phyloP scores from a whole-genome alignment of 2,329 filamentous ascomycete genomes.

The Leptographium wingfieldii region DNA sequence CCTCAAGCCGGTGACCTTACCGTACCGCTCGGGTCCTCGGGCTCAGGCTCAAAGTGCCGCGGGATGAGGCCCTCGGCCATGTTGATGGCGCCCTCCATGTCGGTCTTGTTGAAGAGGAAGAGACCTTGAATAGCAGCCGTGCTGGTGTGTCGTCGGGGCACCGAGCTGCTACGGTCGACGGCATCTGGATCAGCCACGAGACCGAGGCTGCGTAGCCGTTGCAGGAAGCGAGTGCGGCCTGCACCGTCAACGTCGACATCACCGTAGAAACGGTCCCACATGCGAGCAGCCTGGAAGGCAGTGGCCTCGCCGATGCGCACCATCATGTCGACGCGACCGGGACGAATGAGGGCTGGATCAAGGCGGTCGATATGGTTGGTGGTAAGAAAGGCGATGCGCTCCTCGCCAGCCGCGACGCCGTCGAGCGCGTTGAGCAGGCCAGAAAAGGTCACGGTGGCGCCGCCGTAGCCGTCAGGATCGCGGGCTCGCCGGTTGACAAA shows the following conservation, averaged over 20 bases:
- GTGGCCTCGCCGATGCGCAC: slow-evolving; percentile 81
- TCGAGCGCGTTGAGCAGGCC: slow-evolving; percentile 78
- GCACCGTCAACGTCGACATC: slow-evolving; percentile 56
- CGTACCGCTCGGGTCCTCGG: slow-evolving; percentile 24
- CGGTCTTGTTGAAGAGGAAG: slow-evolving; percentile 89
- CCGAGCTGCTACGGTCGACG: slow-evolving; percentile 5
- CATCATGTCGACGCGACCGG: slow-evolving; percentile 88
- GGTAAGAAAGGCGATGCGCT: slow-evolving; percentile 85
- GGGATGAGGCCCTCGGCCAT: slow-evolving; percentile 61
- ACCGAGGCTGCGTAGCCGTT: slow-evolving; percentile 54
- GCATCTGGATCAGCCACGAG: slow-evolving; percentile 38
- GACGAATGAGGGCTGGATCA: slow-evolving; percentile 78
- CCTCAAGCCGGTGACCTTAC: slow-evolving; percentile 27
- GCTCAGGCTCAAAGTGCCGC: slow-evolving; percentile 38
- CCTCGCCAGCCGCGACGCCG: slow-evolving; percentile 87
- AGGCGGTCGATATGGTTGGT: slow-evolving; percentile 88
- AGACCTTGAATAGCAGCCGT: slow-evolving; percentile 88
- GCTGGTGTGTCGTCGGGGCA: slow-evolving; percentile 48
- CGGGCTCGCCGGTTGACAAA: slow-evolving; percentile 70
- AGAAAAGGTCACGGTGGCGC: slow-evolving; percentile 86
- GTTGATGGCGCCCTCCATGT: slow-evolving; percentile 73
- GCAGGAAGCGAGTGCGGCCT: slow-evolving; percentile 56
- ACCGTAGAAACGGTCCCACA: slow-evolving; percentile 94
- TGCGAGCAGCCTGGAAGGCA: slow-evolving; percentile 65
- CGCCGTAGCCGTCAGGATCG: slow-evolving; percentile 71